These are phyloP conservation scores for Marasmius fiardii DNA, from an alignment of 1,284 basidiomycete species.

Conservation along the genomic window DNA sequence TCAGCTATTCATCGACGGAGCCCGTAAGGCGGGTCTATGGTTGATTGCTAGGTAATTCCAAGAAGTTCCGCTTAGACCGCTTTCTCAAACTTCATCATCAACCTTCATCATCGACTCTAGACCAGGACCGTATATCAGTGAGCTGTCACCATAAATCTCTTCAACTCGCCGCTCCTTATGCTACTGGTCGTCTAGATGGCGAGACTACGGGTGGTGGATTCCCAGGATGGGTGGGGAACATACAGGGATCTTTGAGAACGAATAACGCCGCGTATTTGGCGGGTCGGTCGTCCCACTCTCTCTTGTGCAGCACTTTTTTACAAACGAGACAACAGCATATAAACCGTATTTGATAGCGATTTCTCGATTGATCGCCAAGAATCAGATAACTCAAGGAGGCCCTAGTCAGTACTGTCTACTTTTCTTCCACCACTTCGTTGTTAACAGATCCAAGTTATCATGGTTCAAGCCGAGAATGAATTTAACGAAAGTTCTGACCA, in stretches of 20 bases:
- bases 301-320: not conserved
- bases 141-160: constrained; percentile 10
- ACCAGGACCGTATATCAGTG: constrained; percentile 51
- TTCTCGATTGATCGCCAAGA: constrained; percentile 43
- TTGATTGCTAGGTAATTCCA: constrained; percentile 42
- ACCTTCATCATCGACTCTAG: constrained; percentile 22
- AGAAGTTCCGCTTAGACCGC: not conserved
- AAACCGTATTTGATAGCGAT: constrained; percentile 50
- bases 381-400: constrained; percentile 51
- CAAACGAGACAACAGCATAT: constrained; percentile 37
- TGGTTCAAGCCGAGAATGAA: constrained; percentile 60
- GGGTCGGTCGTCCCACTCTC: constrained; percentile 22
- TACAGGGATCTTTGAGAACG: constrained; percentile 43
- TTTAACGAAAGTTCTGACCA: constrained; percentile 39
- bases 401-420: constrained; percentile 31
- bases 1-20: constrained; percentile 48
- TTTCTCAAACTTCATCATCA: not conserved
- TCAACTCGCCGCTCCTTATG: not conserved
- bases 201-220: constrained; percentile 58
- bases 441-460: constrained; percentile 35
- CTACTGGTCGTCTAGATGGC: constrained; percentile 31
- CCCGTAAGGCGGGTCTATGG: constrained; percentile 49
- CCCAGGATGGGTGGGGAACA: constrained; percentile 50
- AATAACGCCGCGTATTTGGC: constrained; percentile 44
- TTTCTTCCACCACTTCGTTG: not conserved